Evolutionary conservation across 1,284 basidiomycete genomes (phyloP).

Genomic region (Grifola frondosa): DNA sequence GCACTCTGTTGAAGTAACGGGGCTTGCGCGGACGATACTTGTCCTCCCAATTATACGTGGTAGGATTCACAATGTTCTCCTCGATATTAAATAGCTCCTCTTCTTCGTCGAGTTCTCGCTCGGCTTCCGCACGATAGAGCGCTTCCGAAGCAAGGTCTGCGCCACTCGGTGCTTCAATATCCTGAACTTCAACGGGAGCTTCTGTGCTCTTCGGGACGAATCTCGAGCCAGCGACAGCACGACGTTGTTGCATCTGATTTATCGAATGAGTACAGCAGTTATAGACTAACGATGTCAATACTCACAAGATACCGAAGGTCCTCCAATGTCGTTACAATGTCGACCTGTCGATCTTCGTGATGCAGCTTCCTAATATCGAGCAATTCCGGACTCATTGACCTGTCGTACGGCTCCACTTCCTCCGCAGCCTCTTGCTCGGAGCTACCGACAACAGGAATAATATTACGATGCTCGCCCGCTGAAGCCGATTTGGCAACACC

Average conservation of each 20-base stretch:
- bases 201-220: slow-evolving; percentile 79
- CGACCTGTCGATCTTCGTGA: slow-evolving; percentile 77
- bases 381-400: slow-evolving; percentile 78
- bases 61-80: slow-evolving; percentile 79
- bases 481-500: slow-evolving; percentile 64
- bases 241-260: slow-evolving; percentile 71
- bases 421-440: slow-evolving; percentile 50
- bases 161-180: slow-evolving; percentile 55
- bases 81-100: slow-evolving; percentile 93
- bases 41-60: slow-evolving; percentile 96
- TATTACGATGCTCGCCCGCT: slow-evolving; percentile 37
- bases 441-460: slow-evolving; percentile 35
- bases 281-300: slow-evolving; percentile 18
- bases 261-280: background rate
- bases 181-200: slow-evolving; percentile 46
- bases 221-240: slow-evolving; percentile 74
- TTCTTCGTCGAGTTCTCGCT: slow-evolving; percentile 91
- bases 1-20: slow-evolving; percentile 97
- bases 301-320: slow-evolving; percentile 68
- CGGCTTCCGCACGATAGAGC: slow-evolving; percentile 83
- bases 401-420: slow-evolving; percentile 73
- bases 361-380: slow-evolving; percentile 71
- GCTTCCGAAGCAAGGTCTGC: slow-evolving; percentile 84
- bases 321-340: slow-evolving; percentile 71
- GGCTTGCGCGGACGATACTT: slow-evolving; percentile 99